Conservation (phyloP, 83 land plant genomes). For the Picea abies region DNA sequence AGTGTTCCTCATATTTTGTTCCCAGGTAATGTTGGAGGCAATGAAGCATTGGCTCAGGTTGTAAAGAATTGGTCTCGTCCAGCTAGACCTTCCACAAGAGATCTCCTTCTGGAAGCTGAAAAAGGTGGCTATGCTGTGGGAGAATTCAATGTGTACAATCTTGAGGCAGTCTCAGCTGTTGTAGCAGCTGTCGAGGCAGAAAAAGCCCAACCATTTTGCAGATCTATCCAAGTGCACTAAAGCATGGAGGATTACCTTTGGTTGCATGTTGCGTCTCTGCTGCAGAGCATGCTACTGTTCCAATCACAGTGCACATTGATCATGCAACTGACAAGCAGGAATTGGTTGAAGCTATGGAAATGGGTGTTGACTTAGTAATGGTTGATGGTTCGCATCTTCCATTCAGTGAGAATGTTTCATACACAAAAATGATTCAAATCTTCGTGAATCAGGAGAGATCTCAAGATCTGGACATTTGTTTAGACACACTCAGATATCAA, state of each 20-base stretch:
- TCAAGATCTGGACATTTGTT: not conserved
- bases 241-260: constrained; percentile 76
- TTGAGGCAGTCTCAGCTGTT: too few species aligned
- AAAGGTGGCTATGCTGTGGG: too few species aligned
- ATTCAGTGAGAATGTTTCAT: too few species aligned
- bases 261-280: constrained; percentile 87
- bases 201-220: constrained; percentile 97
- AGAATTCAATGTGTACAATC: too few species aligned
- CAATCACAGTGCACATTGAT: too few species aligned
- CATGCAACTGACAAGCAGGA: too few species aligned
- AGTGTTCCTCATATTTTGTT: constrained; percentile 95
- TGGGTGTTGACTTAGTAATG: too few species aligned
- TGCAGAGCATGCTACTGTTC: too few species aligned
- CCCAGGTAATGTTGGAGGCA: constrained; percentile 97
- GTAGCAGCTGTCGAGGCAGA: constrained; percentile 95
- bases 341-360: too few species aligned
- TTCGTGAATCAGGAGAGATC: constrained; percentile 27
- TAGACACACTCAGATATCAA: not conserved
- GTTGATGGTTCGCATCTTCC: too few species aligned
- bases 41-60: constrained; percentile 80
- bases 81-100: constrained; percentile 64
- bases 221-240: too few species aligned
- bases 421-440: constrained; percentile 26
- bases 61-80: constrained; percentile 75
- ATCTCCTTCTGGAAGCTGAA: constrained; percentile 81